These are phyloP conservation scores for Penicillium manginii DNA, from an alignment of 495 filamentous ascomycete species.

Conservation along the genomic window DNA sequence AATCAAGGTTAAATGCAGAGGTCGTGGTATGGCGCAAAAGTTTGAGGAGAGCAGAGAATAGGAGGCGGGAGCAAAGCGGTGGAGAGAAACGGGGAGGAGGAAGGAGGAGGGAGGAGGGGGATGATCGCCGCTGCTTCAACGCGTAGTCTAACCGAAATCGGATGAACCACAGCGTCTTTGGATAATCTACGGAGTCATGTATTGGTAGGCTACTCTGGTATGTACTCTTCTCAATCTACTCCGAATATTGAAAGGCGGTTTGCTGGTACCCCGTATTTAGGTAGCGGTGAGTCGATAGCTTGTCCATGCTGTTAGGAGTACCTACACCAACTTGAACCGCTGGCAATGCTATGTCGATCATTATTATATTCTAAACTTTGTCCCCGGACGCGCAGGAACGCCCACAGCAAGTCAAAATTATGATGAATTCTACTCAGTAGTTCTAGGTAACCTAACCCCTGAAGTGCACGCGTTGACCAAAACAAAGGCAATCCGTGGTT, in stretches of 20 bases:
- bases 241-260: too few species aligned
- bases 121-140: constrained; percentile 28
- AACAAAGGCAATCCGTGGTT: constrained; percentile 27
- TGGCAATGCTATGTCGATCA: constrained; percentile 9
- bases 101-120: constrained; percentile 16
- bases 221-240: too few species aligned
- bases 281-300: too few species aligned
- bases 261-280: too few species aligned
- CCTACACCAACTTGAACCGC: neutral
- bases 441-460: too few species aligned
- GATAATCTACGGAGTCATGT: too few species aligned
- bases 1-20: constrained; percentile 15
- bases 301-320: neutral
- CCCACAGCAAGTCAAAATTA: too few species aligned
- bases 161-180: neutral
- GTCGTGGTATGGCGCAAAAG: constrained; percentile 11
- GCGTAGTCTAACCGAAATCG: neutral
- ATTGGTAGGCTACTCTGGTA: too few species aligned
- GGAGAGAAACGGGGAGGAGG: constrained; percentile 14
- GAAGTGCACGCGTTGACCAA: constrained; percentile 15
- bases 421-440: too few species aligned
- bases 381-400: constrained; percentile 4
- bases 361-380: constrained; percentile 13
- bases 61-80: constrained; percentile 34
- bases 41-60: constrained; percentile 31